Evolutionary conservation across 2,329 filamentous ascomycete species (phyloP), one percentile per base, ranked within the genome.

Genomic region (Paraconiothyrium brasiliense): DNA sequence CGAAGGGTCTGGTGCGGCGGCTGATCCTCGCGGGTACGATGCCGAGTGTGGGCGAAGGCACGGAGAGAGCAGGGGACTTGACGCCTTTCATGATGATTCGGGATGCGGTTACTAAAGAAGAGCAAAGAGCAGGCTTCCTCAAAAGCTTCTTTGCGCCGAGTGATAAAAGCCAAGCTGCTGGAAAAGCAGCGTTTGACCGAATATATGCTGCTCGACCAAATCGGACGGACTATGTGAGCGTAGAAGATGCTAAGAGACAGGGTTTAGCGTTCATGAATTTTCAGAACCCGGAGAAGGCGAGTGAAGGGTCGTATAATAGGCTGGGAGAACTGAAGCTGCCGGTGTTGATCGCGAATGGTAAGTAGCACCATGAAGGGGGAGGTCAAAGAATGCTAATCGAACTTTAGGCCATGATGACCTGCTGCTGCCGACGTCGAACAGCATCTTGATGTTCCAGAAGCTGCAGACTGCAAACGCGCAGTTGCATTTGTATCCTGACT

Each of bases 21-120:
- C 69, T 84, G 8, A 74, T 85, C 30, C 71, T 85, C 11, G 82
- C 80, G 13, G 83, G 83, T 1, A 82, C 82, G 3, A 76, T 63
- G n/a, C 77, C 81, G 0, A 83, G 80, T 54, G 68, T 67, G 4
- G 79, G 80, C 3, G 65, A 75, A 16, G 80, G 78, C 5, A 74
- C 79, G 1, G 43, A 37, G 7, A 6, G 5, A 22, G 22, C 34
- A 22, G 27, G 2, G 22, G 54, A 57, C 24, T 3, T 48, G 20
- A 8, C 11, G 3, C 54, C 54, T 4, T 57, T 46, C 16, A 3
- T n/a, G 3, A 37, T 46, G 54, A 43, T 57, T 13, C 5, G 43
- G 13, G 16, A 20, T 9, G 59, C 59, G 30, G 56, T 20, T 20
- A 61, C 54, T 3, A 39, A 49, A n/a, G 48, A 57, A 22, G 54